phyloP scores from a whole-genome alignment of 208 protist species.

The Leishmania amazonensis region DNA sequence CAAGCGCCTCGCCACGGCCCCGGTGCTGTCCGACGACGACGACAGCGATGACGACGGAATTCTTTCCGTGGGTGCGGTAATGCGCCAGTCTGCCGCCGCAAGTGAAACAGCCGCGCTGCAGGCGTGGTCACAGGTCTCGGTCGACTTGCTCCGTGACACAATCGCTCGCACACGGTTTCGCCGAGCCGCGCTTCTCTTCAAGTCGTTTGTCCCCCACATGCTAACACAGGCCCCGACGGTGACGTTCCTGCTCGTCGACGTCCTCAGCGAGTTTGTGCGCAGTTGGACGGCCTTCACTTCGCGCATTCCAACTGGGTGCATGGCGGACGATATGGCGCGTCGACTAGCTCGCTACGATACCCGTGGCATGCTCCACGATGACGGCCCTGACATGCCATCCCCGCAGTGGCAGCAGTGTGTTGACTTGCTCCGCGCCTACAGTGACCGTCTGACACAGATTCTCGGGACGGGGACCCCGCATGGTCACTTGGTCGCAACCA shows the following conservation, averaged over 20 bases:
- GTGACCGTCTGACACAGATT: conserved; percentile 37
- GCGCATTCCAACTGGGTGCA: conserved; percentile 7
- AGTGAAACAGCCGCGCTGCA: conserved; percentile 26
- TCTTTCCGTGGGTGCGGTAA: background rate
- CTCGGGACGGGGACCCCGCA: conserved; percentile 55
- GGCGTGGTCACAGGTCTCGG: conserved; percentile 41
- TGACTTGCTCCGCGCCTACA: conserved; percentile 29
- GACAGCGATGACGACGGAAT: background rate
- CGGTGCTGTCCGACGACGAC: background rate
- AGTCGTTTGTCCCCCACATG: conserved; percentile 62
- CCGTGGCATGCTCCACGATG: conserved; percentile 11
- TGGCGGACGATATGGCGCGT: conserved; percentile 12
- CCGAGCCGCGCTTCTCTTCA: conserved; percentile 69
- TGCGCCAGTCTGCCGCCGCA: background rate
- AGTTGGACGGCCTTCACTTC: conserved; percentile 19
- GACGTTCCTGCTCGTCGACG: conserved; percentile 26
- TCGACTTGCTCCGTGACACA: conserved; percentile 49
- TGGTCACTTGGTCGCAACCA: conserved; percentile 47
- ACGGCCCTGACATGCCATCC: background rate
- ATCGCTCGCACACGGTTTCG: conserved; percentile 65
- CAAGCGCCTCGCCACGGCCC: background rate
- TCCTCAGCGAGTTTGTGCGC: conserved; percentile 28
- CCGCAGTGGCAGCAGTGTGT: conserved; percentile 15
- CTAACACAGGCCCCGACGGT: conserved; percentile 54
- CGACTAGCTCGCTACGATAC: conserved; percentile 15